Evolutionary conservation across 768 basidiomycete species (phyloP).

Genomic region (Collybia sp.): DNA sequence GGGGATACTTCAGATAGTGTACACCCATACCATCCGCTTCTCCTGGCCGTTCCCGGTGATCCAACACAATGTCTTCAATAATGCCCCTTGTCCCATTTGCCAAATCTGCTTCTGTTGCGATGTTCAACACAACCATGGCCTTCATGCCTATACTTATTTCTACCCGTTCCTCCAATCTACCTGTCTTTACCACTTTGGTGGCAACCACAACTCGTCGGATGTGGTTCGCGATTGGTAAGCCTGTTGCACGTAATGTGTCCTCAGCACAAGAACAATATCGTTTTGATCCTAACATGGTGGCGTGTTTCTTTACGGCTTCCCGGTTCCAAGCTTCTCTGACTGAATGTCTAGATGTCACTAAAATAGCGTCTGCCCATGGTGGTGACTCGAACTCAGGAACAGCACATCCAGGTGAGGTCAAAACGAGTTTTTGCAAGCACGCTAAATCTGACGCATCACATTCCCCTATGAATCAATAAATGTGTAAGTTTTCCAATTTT

Average conservation of each 20-base stretch:
- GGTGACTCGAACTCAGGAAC: constrained; percentile 15
- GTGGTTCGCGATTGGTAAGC: neutral
- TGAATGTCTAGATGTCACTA: constrained; percentile 32
- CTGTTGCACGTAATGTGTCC: constrained; percentile 15
- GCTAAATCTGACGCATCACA: too few species aligned
- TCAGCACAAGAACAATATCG: constrained; percentile 21
- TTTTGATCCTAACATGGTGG: too few species aligned
- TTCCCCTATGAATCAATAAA: too few species aligned
- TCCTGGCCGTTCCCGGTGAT: constrained; percentile 19
- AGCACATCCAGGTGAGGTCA: constrained; percentile 10
- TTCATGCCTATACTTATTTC: constrained; percentile 29
- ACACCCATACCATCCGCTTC: constrained; percentile 2
- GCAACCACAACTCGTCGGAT: constrained; percentile 4
- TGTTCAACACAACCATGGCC: constrained; percentile 30
- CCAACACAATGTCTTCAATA: constrained; percentile 25
- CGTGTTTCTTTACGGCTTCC: constrained; percentile 14
- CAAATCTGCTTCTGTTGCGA: constrained; percentile 30
- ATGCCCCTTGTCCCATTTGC: constrained; percentile 34
- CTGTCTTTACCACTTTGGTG: constrained; percentile 7
- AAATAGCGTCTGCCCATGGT: constrained; percentile 26
- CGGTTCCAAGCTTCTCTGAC: constrained; percentile 33
- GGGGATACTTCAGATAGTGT: constrained; percentile 21
- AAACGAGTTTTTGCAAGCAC: constrained; percentile 20
- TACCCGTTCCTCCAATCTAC: constrained; percentile 13
- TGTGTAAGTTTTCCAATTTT: too few species aligned